Evolutionary conservation across 257 asterid species (phyloP).

Genomic region (Cruciata laevipes): DNA sequence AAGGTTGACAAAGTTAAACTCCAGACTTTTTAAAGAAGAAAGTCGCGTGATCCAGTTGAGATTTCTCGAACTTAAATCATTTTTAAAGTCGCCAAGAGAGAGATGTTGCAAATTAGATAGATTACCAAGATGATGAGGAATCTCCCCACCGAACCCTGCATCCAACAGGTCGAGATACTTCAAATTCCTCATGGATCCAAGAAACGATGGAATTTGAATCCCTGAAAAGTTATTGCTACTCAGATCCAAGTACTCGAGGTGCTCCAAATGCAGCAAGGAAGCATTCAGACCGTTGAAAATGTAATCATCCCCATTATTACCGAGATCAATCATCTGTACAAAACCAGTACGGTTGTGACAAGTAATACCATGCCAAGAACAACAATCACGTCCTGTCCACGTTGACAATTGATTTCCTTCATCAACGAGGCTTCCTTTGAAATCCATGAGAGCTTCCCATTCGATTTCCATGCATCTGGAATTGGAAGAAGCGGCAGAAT

Average conservation of each 20-base stretch:
- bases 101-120: conserved; percentile 17
- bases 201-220: neutral
- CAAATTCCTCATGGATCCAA: neutral
- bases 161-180: neutral
- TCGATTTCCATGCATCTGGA: neutral
- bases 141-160: neutral
- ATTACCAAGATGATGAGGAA: conserved; percentile 25
- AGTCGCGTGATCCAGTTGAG: conserved; percentile 13
- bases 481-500: neutral
- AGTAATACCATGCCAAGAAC: neutral
- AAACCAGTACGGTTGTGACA: conserved; percentile 16
- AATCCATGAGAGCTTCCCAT: neutral
- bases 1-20: neutral
- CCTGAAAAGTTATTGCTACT: neutral
- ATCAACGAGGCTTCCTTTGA: neutral
- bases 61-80: neutral
- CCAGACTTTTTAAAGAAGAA: conserved; percentile 13
- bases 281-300: neutral
- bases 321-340: conserved; percentile 12
- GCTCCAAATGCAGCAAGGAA: conserved; percentile 13
- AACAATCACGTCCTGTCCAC: neutral
- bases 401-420: neutral
- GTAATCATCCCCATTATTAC: neutral
- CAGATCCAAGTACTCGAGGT: conserved; percentile 20
- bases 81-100: no score